Evolutionary conservation across 768 basidiomycete genomes (phyloP).

Genomic region (Termitomyces sp.): DNA sequence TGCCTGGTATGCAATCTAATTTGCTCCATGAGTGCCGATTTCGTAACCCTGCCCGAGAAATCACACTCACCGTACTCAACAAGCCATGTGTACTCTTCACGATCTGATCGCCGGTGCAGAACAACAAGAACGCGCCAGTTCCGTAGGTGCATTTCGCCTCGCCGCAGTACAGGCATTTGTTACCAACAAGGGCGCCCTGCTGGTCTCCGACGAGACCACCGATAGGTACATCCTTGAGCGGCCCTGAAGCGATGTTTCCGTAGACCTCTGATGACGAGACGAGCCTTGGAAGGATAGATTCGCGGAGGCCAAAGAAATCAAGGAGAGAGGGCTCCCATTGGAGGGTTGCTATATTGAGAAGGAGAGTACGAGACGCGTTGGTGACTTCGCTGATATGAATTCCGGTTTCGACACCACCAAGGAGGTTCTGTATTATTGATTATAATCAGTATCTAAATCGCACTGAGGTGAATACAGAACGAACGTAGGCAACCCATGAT

Average conservation of each 20-base stretch:
- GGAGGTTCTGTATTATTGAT: constrained; percentile 57
- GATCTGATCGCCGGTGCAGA: constrained; percentile 88
- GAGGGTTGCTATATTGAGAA: constrained; percentile 79
- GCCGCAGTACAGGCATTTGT: constrained; percentile 88
- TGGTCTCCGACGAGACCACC: constrained; percentile 97
- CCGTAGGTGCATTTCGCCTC: constrained; percentile 99
- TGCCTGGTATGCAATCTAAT: constrained; percentile 85
- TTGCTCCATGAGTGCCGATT: constrained; percentile 7
- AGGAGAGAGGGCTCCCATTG: constrained; percentile 82
- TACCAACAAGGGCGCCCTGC: constrained; percentile 94
- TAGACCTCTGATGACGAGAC: constrained; percentile 93
- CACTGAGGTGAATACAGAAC: constrained; percentile 14
- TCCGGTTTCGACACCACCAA: constrained; percentile 67
- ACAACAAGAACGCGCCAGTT: constrained; percentile 94
- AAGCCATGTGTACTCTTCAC: constrained; percentile 86
- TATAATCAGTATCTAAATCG: constrained; percentile 9
- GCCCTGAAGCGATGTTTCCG: constrained; percentile 67
- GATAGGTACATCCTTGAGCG: constrained; percentile 75
- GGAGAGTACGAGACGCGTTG: constrained; percentile 94
- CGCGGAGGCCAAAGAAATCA: constrained; percentile 81
- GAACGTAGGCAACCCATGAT: constrained; percentile 91
- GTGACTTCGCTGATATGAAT: constrained; percentile 90
- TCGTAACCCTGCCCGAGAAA: neutral
- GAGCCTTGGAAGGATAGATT: constrained; percentile 78
- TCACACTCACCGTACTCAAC: constrained; percentile 68